phyloP scores from a whole-genome alignment of 2,329 filamentous ascomycete species.

The Macrophomina phaseolina region DNA sequence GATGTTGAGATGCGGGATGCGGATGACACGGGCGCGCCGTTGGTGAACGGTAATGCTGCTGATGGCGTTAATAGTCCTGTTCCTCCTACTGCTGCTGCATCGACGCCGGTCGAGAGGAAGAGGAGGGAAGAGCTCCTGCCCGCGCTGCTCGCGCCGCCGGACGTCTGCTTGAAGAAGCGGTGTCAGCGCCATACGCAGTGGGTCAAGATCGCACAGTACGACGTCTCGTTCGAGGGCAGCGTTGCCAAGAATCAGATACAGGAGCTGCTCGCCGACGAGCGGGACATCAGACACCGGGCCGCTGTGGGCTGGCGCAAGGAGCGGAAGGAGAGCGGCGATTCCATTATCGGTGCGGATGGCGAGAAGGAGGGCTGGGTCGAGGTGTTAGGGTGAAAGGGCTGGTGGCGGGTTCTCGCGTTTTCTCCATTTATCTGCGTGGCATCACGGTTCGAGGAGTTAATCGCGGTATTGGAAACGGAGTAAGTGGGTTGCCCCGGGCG shows the following conservation, averaged over 20 bases:
- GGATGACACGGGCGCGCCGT: conserved; percentile 9
- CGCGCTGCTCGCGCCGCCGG: conserved; percentile 2
- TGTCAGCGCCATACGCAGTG: conserved; percentile 56
- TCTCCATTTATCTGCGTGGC: background rate
- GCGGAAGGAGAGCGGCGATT: background rate
- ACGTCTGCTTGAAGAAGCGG: conserved; percentile 53
- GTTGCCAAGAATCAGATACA: conserved; percentile 53
- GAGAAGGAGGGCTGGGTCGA: conserved; percentile 23
- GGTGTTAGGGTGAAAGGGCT: conserved; percentile 8
- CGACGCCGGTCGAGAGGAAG: background rate
- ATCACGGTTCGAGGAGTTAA: background rate
- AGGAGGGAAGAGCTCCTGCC: conserved; percentile 10
- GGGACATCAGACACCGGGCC: conserved; percentile 51
- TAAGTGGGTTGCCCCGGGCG: background rate
- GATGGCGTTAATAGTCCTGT: background rate
- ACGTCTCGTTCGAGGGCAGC: conserved; percentile 53
- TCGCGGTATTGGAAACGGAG: too few relatives aligned
- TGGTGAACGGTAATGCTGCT: conserved; percentile 16
- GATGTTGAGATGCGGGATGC: conserved; percentile 19
- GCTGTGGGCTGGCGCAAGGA: conserved; percentile 46
- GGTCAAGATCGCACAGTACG: conserved; percentile 55
- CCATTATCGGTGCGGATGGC: background rate
- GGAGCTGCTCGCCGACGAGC: conserved; percentile 54
- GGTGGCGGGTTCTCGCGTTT: background rate
- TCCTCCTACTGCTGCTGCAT: background rate